Conservation (phyloP, 2,329 filamentous ascomycete genomes). For the Ophiostoma himal-ulmi region DNA sequence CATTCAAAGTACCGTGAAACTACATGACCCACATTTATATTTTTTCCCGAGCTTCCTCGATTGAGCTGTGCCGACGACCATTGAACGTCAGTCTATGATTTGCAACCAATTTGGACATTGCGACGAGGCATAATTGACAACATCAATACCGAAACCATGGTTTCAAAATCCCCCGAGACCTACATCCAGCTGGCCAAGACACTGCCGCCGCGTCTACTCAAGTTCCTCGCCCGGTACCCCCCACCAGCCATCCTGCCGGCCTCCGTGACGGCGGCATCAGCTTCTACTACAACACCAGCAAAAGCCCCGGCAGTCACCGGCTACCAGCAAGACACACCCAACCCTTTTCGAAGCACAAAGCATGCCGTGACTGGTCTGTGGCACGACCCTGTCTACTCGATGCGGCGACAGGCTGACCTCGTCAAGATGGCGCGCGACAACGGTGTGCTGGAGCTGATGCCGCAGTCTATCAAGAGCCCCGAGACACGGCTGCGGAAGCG, state of each 20-base stretch:
- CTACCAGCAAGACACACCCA: slow-evolving; percentile 55
- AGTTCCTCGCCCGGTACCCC: slow-evolving; percentile 87
- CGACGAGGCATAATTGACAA: neutral
- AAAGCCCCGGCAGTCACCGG: slow-evolving; percentile 35
- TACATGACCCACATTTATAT: neutral
- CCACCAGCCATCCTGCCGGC: slow-evolving; percentile 56
- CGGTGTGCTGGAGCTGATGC: slow-evolving; percentile 75
- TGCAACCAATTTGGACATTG: neutral
- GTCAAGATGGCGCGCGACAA: slow-evolving; percentile 76
- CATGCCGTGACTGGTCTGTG: slow-evolving; percentile 74
- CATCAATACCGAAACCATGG: slow-evolving; percentile 21
- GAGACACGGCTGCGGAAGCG: slow-evolving; percentile 64
- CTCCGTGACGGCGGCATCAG: slow-evolving; percentile 37
- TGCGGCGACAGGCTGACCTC: slow-evolving; percentile 83
- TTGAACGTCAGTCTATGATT: neutral
- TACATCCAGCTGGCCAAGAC: slow-evolving; percentile 59
- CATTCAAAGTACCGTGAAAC: neutral
- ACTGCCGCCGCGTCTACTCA: slow-evolving; percentile 70
- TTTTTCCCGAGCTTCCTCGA: slow-evolving; percentile 41
- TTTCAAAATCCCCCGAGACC: slow-evolving; percentile 16
- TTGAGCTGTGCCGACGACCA: neutral
- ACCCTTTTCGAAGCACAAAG: slow-evolving; percentile 77
- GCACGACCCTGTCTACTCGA: slow-evolving; percentile 75
- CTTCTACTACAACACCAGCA: slow-evolving; percentile 29
- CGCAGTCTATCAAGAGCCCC: slow-evolving; percentile 68